Evolutionary conservation across 2,329 filamentous ascomycete genomes (phyloP).

Genomic region (Lojkania enalia): DNA sequence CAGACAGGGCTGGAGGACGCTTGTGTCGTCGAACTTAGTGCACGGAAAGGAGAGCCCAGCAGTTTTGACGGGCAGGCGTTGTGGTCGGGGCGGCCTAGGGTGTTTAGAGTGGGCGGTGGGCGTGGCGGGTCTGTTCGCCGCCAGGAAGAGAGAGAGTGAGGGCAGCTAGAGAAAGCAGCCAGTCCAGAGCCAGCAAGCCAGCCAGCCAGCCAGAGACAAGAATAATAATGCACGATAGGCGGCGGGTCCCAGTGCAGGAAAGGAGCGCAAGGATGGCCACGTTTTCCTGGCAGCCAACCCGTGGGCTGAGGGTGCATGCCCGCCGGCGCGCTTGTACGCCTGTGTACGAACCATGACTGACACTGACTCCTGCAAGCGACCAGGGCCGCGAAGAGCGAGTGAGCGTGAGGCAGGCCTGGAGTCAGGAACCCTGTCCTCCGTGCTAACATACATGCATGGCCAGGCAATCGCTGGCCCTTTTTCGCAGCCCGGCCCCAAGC

Average conservation of each 20-base stretch:
- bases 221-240: slow-evolving; percentile 27
- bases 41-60: slow-evolving; percentile 28
- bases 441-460: too few relatives aligned
- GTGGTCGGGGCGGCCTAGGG: slow-evolving; percentile 27
- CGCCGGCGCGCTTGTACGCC: slow-evolving; percentile 3
- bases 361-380: slow-evolving; percentile 1
- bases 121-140: slow-evolving; percentile 3
- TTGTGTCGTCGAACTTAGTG: slow-evolving; percentile 12
- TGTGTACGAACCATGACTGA: neutral
- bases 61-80: slow-evolving; percentile 27
- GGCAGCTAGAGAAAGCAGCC: neutral
- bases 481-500: too few relatives aligned
- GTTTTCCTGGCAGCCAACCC: slow-evolving; percentile 11
- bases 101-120: slow-evolving; percentile 7
- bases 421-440: slow-evolving; percentile 1
- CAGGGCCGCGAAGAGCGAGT: neutral
- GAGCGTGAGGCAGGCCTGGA: neutral
- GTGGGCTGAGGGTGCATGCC: slow-evolving; percentile 1
- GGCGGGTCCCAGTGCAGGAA: slow-evolving; percentile 14
- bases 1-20: slow-evolving; percentile 14
- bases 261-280: slow-evolving; percentile 22
- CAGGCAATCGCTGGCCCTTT: too few relatives aligned
- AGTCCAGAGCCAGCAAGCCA: neutral
- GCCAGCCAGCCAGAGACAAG: slow-evolving; percentile 10
- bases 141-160: neutral